Conservation (phyloP, 108 stramenopile species). For the Conticribra guillardii region DNA sequence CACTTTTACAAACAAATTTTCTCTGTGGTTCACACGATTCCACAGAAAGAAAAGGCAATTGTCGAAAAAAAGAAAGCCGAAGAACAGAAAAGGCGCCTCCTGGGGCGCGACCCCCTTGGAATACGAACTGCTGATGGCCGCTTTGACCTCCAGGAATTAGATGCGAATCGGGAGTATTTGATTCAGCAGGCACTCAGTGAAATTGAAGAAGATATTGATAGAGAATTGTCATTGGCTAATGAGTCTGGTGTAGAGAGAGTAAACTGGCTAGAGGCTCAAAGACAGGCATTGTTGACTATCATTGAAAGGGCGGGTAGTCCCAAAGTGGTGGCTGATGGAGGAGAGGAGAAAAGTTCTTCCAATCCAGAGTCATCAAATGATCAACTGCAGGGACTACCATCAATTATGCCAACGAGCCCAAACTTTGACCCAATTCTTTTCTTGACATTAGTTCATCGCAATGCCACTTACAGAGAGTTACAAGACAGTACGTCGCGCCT, state of each 20-base stretch:
- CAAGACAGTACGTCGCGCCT: conserved; percentile 73
- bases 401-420: conserved; percentile 74
- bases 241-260: conserved; percentile 60
- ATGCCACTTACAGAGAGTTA: conserved; percentile 73
- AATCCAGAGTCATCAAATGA: conserved; percentile 6
- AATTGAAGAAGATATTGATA: conserved; percentile 52
- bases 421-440: conserved; percentile 90
- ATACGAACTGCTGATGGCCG: conserved; percentile 42
- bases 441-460: conserved; percentile 83
- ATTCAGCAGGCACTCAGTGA: conserved; percentile 70
- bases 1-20: too few species aligned
- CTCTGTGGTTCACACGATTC: too few species aligned
- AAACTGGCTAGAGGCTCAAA: conserved; percentile 63
- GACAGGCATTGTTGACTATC: conserved; percentile 71
- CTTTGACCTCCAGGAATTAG: conserved; percentile 70
- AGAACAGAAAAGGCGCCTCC: conserved; percentile 68
- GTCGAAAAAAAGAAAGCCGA: conserved; percentile 70
- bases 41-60: conserved; percentile 51
- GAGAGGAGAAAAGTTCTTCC: conserved; percentile 1
- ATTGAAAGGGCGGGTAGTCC: conserved; percentile 49
- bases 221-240: conserved; percentile 53
- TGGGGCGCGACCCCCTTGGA: conserved; percentile 79
- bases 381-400: conserved; percentile 16
- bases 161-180: conserved; percentile 54
- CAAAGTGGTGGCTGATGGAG: conserved; percentile 11